Conservation (phyloP, 768 basidiomycete genomes). For the Phlebiopsis gigantea region DNA sequence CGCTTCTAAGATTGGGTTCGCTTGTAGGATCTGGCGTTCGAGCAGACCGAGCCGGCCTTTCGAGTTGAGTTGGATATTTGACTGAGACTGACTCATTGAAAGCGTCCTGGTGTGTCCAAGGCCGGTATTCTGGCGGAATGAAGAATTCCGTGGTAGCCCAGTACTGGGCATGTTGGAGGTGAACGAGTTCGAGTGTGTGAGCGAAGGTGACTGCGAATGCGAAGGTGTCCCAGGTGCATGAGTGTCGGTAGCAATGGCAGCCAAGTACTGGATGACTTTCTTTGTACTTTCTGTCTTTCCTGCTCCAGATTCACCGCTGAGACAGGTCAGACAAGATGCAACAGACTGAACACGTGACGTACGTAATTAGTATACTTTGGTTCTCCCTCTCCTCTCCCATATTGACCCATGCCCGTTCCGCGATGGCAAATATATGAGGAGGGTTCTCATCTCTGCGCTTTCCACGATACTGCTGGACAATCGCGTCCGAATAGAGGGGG, state of each 20-base stretch:
- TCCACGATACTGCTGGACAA: conserved; percentile 86
- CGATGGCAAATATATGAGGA: conserved; percentile 96
- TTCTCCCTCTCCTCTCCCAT: conserved; percentile 98
- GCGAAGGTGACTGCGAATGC: conserved; percentile 63
- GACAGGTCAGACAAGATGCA: conserved; percentile 4
- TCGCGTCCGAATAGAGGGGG: conserved; percentile 85
- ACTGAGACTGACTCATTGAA: conserved; percentile 37
- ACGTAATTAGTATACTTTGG: conserved; percentile 98
- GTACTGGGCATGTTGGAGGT: conserved; percentile 51
- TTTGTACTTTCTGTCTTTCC: conserved; percentile 99
- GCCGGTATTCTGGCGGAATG: conserved; percentile 29
- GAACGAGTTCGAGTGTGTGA: conserved; percentile 45
- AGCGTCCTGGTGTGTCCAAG: conserved; percentile 42
- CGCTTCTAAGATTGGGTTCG: conserved; percentile 95
- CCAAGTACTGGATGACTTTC: conserved; percentile 98
- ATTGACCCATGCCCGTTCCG: conserved; percentile 96
- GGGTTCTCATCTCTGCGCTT: conserved; percentile 88
- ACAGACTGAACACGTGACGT: conserved; percentile 29
- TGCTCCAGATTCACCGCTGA: conserved; percentile 95
- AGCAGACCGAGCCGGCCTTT: conserved; percentile 81
- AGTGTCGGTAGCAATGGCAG: conserved; percentile 87
- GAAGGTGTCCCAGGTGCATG: conserved; percentile 48
- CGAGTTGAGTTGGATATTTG: conserved; percentile 42
- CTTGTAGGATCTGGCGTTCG: conserved; percentile 94
- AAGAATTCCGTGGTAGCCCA: conserved; percentile 65